These are phyloP conservation scores for Penicillium simplicissimum DNA, from an alignment of 495 filamentous ascomycete genomes.

Conservation along the genomic window DNA sequence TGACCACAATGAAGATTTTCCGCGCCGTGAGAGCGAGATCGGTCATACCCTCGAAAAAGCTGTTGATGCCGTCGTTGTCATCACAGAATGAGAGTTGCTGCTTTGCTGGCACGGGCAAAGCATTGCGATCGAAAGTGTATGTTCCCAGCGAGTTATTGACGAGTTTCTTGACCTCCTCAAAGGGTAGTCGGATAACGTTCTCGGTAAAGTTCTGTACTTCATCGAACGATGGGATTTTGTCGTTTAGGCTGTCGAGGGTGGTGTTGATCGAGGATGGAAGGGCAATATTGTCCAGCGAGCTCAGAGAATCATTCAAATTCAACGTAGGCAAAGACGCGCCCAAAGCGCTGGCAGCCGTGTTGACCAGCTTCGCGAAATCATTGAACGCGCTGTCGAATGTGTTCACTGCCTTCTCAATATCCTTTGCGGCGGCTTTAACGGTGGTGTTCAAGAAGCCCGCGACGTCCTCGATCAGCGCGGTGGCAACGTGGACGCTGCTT, in stretches of 20 bases:
- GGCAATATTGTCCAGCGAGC: slow-evolving; percentile 66
- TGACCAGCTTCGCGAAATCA: slow-evolving; percentile 49
- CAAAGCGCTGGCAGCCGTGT: slow-evolving; percentile 34
- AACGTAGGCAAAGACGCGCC: slow-evolving; percentile 50
- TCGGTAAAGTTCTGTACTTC: slow-evolving; percentile 78
- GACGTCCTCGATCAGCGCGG: slow-evolving; percentile 68
- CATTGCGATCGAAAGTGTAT: slow-evolving; percentile 73
- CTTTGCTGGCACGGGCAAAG: slow-evolving; percentile 81
- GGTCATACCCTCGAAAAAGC: slow-evolving; percentile 77
- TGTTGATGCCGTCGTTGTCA: slow-evolving; percentile 75
- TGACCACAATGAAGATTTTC: slow-evolving; percentile 70
- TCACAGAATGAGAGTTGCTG: slow-evolving; percentile 84
- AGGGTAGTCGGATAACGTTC: slow-evolving; percentile 70
- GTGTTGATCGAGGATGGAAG: slow-evolving; percentile 51
- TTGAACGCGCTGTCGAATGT: slow-evolving; percentile 64
- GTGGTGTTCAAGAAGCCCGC: slow-evolving; percentile 71
- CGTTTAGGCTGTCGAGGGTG: slow-evolving; percentile 52
- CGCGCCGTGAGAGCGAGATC: slow-evolving; percentile 61
- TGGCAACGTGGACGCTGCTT: slow-evolving; percentile 69
- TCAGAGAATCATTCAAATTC: slow-evolving; percentile 59
- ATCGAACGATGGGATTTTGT: slow-evolving; percentile 84
- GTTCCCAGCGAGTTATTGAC: slow-evolving; percentile 64
- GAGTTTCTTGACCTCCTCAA: slow-evolving; percentile 70
- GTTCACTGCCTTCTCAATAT: slow-evolving; percentile 55
- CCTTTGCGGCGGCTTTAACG: slow-evolving; percentile 62